Percentiles rank a stretch among this genome's conserved stretches.
phyloP scores from a whole-genome alignment of 2,329 filamentous ascomycete species.

The Penicillium sp. region DNA sequence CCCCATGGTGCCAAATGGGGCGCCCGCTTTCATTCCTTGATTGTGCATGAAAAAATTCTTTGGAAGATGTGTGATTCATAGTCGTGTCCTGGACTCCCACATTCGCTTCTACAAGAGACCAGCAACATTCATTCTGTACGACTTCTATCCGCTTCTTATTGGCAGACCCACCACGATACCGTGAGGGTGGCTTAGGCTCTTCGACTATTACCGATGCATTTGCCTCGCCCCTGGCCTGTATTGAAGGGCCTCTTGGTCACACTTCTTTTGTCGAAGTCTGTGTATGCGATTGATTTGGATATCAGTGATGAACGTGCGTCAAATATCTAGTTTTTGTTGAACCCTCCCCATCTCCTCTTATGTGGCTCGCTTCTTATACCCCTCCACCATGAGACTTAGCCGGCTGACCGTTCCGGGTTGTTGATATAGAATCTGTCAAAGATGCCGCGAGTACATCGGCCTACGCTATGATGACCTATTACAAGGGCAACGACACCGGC shows the following conservation, averaged over 20 bases:
- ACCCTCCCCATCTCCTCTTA: background rate
- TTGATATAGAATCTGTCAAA: slow-evolving; percentile 42
- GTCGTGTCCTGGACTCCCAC: background rate
- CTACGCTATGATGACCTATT: slow-evolving; percentile 54
- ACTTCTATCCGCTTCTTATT: background rate
- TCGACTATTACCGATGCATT: slow-evolving; percentile 8
- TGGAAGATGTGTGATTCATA: background rate
- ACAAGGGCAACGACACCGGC: slow-evolving; percentile 53
- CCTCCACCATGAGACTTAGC: background rate
- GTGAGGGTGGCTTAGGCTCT: background rate
- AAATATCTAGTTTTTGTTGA: no score
- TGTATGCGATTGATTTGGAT: slow-evolving; percentile 26
- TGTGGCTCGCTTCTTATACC: background rate
- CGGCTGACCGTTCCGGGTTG: background rate
- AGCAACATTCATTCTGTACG: background rate
- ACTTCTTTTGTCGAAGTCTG: slow-evolving; percentile 3
- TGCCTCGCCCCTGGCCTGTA: background rate
- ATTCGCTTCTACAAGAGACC: background rate
- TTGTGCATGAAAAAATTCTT: background rate
- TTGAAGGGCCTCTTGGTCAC: slow-evolving; percentile 2
- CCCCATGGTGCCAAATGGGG: slow-evolving; percentile 3
- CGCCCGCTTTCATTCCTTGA: background rate
- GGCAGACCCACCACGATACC: background rate
- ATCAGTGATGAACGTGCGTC: slow-evolving; percentile 29
- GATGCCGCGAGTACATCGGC: slow-evolving; percentile 45